A percentile compares a stretch with the other conserved stretches of the same genome.
Evolutionary conservation across 2,329 filamentous ascomycete species (phyloP).

Genomic region (Xylariaceae sp.): DNA sequence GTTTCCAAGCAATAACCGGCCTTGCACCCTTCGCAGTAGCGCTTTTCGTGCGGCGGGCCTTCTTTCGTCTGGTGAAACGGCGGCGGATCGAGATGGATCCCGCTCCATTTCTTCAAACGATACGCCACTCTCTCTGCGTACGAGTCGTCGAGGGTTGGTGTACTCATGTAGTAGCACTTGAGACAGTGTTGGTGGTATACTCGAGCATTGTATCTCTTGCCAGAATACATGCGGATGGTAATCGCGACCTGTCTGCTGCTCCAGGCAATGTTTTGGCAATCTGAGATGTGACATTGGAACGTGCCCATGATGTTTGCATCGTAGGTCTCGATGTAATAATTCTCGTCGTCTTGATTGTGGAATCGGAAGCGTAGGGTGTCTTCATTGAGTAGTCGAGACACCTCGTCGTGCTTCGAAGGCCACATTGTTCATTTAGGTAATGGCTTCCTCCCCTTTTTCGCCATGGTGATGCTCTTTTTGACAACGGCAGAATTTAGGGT

Average conservation of each 20-base stretch:
- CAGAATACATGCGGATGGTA: slow-evolving; percentile 42
- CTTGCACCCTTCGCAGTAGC: slow-evolving; percentile 48
- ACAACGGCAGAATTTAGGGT: too few relatives aligned
- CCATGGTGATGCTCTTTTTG: background rate
- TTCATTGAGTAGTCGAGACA: slow-evolving; percentile 1
- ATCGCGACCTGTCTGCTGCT: slow-evolving; percentile 45
- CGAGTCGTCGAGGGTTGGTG: slow-evolving; percentile 37
- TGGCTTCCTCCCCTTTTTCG: background rate
- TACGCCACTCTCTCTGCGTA: slow-evolving; percentile 47
- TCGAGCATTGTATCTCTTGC: slow-evolving; percentile 44
- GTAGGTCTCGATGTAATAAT: slow-evolving; percentile 28
- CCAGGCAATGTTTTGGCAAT: slow-evolving; percentile 39
- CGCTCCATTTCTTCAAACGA: slow-evolving; percentile 47
- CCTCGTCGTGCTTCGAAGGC: slow-evolving; percentile 7
- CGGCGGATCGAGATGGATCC: slow-evolving; percentile 31
- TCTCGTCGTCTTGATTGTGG: slow-evolving; percentile 28
- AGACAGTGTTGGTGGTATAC: slow-evolving; percentile 49
- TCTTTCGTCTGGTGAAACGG: background rate
- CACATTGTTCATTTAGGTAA: slow-evolving; percentile 8
- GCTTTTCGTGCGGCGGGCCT: slow-evolving; percentile 33
- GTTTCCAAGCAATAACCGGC: slow-evolving; percentile 37
- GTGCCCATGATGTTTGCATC: slow-evolving; percentile 43
- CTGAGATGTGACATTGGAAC: slow-evolving; percentile 42
- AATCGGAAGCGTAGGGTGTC: slow-evolving; percentile 30
- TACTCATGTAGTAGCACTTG: slow-evolving; percentile 39